Evolutionary conservation across 2,329 filamentous ascomycete genomes (phyloP), one percentile per base, ranked within the genome.

Genomic region (Zasmidium cellare): DNA sequence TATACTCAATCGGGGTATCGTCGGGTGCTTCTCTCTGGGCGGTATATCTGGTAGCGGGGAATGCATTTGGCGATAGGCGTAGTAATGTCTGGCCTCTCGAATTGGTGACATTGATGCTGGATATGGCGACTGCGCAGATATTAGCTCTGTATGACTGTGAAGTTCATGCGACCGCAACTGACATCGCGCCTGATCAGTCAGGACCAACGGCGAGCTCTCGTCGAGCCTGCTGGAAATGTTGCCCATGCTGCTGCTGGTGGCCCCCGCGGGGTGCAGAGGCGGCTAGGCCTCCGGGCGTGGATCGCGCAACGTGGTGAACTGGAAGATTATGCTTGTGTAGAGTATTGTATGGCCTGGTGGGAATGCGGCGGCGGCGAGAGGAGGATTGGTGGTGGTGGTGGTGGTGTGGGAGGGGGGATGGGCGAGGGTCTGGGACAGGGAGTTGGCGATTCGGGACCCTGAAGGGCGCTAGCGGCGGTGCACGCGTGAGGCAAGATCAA

Each of bases 121-220:
- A 87, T 77, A 99, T 88, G 65, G 90, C 89, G 75, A 99, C 93
- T 97, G 75, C 38, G 49, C 12, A 55, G n/a, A 49, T 23, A 52
- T 61, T 56, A 59, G 47, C 38, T 44, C 22, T 14, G 2, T 12
- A 19, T 22, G 14, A 48, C 51, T 56, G 48, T 57, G 52, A 62
- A 58, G 60, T 55, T n/a, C 20, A 12, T 22, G 60, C 14, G 23
- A 50, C 60, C 11, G 58, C 69, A 69, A 79, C 88, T 73, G 83
- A 97, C 94, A 86, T 83, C 92, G 87, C 74, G 85, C 90, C 81
- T 96, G 94, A 74, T 99, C 94, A 79, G 90, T 89, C 73, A 97
- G 81, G 75, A 89, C 96, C 74, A 97, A 80, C 69, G 85, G 78
- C 68, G 86, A 83, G 73, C 87, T 90, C 71, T 97, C 92, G 69